Evolutionary conservation across 208 protist genomes (phyloP).

Genomic region (Leishmania martiniquensis): DNA sequence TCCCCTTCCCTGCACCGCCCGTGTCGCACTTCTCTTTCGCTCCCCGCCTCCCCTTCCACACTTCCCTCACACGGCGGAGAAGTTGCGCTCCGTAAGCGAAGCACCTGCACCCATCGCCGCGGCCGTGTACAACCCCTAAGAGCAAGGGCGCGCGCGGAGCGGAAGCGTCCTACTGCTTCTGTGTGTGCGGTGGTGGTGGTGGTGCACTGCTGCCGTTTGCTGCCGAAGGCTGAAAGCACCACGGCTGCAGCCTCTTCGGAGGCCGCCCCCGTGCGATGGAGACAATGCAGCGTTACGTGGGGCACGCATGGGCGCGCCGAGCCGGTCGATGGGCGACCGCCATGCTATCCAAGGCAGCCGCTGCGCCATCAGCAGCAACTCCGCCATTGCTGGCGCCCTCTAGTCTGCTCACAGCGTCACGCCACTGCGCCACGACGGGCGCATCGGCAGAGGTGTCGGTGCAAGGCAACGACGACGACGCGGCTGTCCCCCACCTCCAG

Average conservation of each 20-base stretch:
- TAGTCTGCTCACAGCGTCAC: conserved; percentile 7
- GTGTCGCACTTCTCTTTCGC: conserved; percentile 1
- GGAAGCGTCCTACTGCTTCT: not conserved
- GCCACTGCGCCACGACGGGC: conserved; percentile 8
- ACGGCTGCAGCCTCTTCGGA: not conserved
- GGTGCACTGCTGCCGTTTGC: not conserved
- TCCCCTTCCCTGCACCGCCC: too few species aligned
- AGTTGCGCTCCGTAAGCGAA: not conserved
- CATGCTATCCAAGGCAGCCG: not conserved
- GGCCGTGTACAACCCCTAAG: not conserved
- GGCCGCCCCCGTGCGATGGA: not conserved
- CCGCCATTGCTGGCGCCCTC: not conserved
- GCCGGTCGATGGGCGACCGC: not conserved
- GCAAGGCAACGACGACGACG: not conserved
- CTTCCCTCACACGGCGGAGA: not conserved
- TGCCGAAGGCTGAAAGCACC: not conserved
- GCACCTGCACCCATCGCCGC: not conserved
- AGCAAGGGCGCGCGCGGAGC: not conserved
- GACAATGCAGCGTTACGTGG: not conserved
- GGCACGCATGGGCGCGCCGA: not conserved
- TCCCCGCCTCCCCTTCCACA: not conserved
- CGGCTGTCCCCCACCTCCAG: conserved; percentile 10
- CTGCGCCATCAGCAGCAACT: not conserved
- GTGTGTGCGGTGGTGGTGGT: not conserved
- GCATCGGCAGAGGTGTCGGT: not conserved